These are phyloP conservation scores for Aegilops bicornis DNA, from an alignment of 176 grass and related monocot genomes.

Conservation along the genomic window DNA sequence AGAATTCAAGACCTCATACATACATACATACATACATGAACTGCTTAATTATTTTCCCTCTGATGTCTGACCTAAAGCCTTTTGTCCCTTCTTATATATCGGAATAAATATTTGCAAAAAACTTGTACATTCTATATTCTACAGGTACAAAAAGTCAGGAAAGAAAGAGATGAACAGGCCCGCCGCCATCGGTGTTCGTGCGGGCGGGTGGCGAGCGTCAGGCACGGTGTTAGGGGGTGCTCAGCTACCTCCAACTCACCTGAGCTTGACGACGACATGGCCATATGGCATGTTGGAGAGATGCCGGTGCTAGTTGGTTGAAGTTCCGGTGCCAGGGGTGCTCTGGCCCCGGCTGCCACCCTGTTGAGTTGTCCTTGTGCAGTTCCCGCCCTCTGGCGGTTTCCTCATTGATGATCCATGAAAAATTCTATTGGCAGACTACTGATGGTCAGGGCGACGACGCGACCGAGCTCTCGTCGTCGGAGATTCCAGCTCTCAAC, in stretches of 20 bases:
- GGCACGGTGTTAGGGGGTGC: not conserved
- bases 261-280: not conserved
- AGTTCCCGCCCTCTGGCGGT: not conserved
- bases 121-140: conserved; percentile 63
- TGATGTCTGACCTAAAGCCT: conserved; percentile 44
- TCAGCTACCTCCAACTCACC: conserved; percentile 18
- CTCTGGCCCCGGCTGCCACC: not conserved
- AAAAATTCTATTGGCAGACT: conserved; percentile 35
- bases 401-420: not conserved
- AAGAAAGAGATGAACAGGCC: conserved; percentile 5
- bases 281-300: not conserved
- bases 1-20: conserved; percentile 26
- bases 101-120: conserved; percentile 69
- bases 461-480: conserved; percentile 71
- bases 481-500: conserved; percentile 69
- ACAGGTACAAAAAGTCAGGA: conserved; percentile 44
- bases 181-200: conserved; percentile 7
- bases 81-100: conserved; percentile 53
- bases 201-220: not conserved
- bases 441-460: conserved; percentile 44
- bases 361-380: not conserved
- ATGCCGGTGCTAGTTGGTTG: not conserved
- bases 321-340: not conserved
- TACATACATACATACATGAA: conserved; percentile 28
- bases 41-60: conserved; percentile 16